phyloP scores from a whole-genome alignment of 2,329 filamentous ascomycete genomes.

The Aspergillus oerlinghausenensis region DNA sequence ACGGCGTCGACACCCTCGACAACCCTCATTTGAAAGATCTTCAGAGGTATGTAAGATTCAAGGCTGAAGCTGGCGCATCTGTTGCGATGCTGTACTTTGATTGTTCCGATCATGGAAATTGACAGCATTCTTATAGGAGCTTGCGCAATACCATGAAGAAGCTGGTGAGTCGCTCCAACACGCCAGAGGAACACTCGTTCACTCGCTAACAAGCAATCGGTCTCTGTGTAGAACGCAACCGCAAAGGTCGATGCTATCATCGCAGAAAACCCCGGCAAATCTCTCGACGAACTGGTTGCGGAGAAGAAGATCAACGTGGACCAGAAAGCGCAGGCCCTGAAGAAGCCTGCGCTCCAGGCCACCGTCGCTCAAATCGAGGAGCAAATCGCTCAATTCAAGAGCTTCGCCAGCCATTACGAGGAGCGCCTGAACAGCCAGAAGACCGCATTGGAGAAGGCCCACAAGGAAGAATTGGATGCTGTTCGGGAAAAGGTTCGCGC shows the following conservation, averaged over 20 bases:
- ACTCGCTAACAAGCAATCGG: conserved; percentile 19
- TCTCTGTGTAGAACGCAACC: conserved; percentile 47
- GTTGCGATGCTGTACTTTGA: background rate
- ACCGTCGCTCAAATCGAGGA: conserved; percentile 56
- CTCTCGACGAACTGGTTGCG: conserved; percentile 59
- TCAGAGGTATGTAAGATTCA: conserved; percentile 64
- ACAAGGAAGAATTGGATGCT: conserved; percentile 53
- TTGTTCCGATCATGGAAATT: conserved; percentile 10
- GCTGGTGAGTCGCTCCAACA: conserved; percentile 58
- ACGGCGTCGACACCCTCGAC: conserved; percentile 62
- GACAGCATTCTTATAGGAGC: conserved; percentile 53
- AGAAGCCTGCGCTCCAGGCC: conserved; percentile 58
- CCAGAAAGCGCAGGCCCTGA: conserved; percentile 59
- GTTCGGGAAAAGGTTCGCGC: conserved; percentile 47
- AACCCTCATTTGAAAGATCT: conserved; percentile 81
- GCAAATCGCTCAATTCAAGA: conserved; percentile 57
- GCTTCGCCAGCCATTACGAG: conserved; percentile 57
- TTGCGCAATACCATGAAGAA: conserved; percentile 94
- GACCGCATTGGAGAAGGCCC: conserved; percentile 50
- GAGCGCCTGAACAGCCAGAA: conserved; percentile 53
- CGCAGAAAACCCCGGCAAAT: conserved; percentile 55
- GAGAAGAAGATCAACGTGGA: conserved; percentile 62
- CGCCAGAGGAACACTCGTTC: conserved; percentile 1
- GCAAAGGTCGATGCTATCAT: conserved; percentile 58
- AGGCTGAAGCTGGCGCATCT: background rate